Conservation (phyloP, 140 eudicot genomes). For the Stevia rebaudiana region DNA sequence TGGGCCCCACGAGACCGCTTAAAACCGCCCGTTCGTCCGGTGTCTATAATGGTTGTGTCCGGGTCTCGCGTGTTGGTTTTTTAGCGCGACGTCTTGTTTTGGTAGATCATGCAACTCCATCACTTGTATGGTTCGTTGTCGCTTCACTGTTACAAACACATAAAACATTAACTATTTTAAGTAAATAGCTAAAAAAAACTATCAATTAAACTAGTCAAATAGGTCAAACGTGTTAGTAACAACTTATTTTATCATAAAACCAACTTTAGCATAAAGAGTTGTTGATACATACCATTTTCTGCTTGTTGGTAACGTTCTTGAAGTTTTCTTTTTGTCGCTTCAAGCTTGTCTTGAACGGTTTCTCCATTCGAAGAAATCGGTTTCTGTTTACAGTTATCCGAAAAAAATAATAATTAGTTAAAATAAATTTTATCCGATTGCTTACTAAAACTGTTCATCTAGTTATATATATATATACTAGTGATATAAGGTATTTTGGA, state of each 20-base stretch:
- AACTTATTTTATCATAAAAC: neutral
- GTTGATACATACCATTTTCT: conserved; percentile 57
- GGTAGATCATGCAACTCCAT: conserved; percentile 92
- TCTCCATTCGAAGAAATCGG: conserved; percentile 32
- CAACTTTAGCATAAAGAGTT: conserved; percentile 1
- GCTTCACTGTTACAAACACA: conserved; percentile 57
- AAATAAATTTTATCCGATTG: neutral
- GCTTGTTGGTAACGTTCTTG: conserved; percentile 91
- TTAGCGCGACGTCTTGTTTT: conserved; percentile 44
- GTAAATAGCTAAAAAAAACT: neutral
- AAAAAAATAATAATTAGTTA: conserved; percentile 5
- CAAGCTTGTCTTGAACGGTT: conserved; percentile 45
- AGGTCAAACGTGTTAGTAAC: neutral
- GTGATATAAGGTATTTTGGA: too few species aligned
- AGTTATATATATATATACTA: neutral
- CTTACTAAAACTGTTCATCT: neutral
- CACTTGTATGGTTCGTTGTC: conserved; percentile 81
- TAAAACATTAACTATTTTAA: neutral
- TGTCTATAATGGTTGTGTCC: conserved; percentile 60
- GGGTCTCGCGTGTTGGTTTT: conserved; percentile 44
- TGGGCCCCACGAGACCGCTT: neutral
- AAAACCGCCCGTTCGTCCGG: conserved; percentile 51
- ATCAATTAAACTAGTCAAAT: too few species aligned
- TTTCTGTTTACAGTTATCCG: conserved; percentile 32
- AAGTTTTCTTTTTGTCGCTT: conserved; percentile 83